These are phyloP conservation scores for Kwoniella dejecticola DNA, from an alignment of 768 basidiomycete species.

Conservation along the genomic window DNA sequence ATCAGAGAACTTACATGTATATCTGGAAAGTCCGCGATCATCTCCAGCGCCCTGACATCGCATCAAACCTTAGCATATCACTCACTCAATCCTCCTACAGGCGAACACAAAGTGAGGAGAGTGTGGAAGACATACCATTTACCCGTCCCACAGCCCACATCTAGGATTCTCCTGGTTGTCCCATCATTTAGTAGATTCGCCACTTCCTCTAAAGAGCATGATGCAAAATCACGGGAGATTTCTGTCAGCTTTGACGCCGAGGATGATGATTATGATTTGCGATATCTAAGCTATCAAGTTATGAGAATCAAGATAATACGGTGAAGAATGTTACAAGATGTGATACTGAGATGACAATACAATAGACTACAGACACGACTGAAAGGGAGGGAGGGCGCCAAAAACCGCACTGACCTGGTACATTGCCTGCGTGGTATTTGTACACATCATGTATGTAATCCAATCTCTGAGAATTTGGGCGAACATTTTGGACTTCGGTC, in stretches of 20 bases:
- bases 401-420: constrained; percentile 16
- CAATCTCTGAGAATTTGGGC: constrained; percentile 8
- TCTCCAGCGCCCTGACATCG: constrained; percentile 24
- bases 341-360: too few species aligned
- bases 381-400: neutral
- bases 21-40: constrained; percentile 16
- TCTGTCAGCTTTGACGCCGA: neutral
- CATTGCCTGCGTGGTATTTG: constrained; percentile 17
- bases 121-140: constrained; percentile 9
- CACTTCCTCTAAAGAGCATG: constrained; percentile 10
- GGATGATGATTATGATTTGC: too few species aligned
- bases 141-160: constrained; percentile 28
- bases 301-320: too few species aligned
- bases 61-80: too few species aligned
- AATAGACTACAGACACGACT: too few species aligned
- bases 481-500: neutral
- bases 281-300: too few species aligned
- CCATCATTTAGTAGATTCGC: constrained; percentile 1
- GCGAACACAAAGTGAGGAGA: neutral
- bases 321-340: neutral
- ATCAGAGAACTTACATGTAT: constrained; percentile 7
- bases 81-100: too few species aligned
- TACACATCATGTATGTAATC: constrained; percentile 21
- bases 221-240: neutral
- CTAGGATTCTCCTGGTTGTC: constrained; percentile 5